Base-by-base conservation (phyloP, 2,329 filamentous ascomycete genomes). In the Acrocalymma vagum region DNA sequence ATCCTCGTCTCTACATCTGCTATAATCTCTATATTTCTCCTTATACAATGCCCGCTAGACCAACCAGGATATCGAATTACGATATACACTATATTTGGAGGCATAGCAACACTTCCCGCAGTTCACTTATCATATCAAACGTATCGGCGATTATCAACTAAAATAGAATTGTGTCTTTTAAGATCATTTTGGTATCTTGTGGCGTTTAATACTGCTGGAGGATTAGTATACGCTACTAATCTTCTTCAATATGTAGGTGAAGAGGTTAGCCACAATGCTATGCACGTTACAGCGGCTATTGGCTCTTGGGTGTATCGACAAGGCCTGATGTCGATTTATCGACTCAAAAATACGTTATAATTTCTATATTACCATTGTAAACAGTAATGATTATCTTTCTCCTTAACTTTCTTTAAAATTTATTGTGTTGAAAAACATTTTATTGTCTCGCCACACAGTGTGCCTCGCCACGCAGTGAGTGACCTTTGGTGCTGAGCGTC, bases 171-270 rank as follows among this genome's bases (percentile, higher is more conserved):
- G n/a, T n/a, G n/a, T 33, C 29, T 46, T 20, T 13, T 42, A 8
- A 33, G 28, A 8, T 13, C 16, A 17, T 46, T 42, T 35, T n/a
- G 22, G 28, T 26, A n/a, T 11, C 28, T 46, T 7, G 24, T 42
- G 23, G 23, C 42, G 16, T 27, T 46, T 5, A 46, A 42, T 31
- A 33, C 14, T 15, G 23, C 31, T 27, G 38, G 33, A 46, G 38
- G 38, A 29, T 21, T 11, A 11, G 35, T 46, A 28, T 46, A 46
- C 38, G 26, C 21, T 38, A 46, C 38, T 23, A 13, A 42, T 11
- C 27, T 46, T 10, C 24, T 46, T 3, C 29, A 46, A 9, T 38
- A 42, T 38, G 29, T 29, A 5, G 35, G 42, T n/a, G 38, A 11
- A 28, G 38, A 26, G 38, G 20, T 20, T 9, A 46, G 43, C 28